Base-by-base conservation (phyloP, 2,329 filamentous ascomycete species). In the Ceratocystis destructans region DNA sequence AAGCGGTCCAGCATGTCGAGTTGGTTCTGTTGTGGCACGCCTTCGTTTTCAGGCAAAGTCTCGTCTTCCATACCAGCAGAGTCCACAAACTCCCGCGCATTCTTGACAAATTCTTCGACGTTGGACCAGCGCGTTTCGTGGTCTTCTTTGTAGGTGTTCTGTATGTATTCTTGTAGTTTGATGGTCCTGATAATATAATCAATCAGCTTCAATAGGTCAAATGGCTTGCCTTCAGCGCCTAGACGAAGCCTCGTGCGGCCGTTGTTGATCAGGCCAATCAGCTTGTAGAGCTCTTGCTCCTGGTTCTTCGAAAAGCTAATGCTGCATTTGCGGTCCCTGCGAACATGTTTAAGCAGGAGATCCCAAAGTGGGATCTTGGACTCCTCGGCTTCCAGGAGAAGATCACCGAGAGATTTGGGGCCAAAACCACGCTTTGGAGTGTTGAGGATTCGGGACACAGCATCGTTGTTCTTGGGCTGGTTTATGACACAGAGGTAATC, bases 401-500 rank as follows among this genome's bases (percentile, higher is more conserved):
- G 77, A 1, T 80, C 77, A 71, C 88, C 90, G 67, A 94, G 79
- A 0, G 91, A 95, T 3, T 80, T 79, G 5, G 93, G 89, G 10
- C 94, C 93, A 64, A 97, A 83, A 33, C 88, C 87, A 65, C 93
- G 83, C 33, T 87, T 82, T 0, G 93, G 94, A 0, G 87, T 82
- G 72, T 97, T 97, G 72, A 97, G 86, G 66, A 96, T 85, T 41
- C 90, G 83, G 3, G 87, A 83, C 0, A 97, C 76, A 0, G 90
- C 90, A 72, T 96, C 92, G 71, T 92, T 96, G 73, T 95, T 92
- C 59, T 89, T 82, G 1, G 91, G 89, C 69, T 95, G 88, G 71
- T 89, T 84, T 41, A 96, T 85, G 2, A 95, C 87, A 41, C 91
- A 84, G 15, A 97, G 79, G 73, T 99, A 97, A 73, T 96, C 91